Conservation (phyloP, 768 basidiomycete species). For the Crepidotus variabilis region DNA sequence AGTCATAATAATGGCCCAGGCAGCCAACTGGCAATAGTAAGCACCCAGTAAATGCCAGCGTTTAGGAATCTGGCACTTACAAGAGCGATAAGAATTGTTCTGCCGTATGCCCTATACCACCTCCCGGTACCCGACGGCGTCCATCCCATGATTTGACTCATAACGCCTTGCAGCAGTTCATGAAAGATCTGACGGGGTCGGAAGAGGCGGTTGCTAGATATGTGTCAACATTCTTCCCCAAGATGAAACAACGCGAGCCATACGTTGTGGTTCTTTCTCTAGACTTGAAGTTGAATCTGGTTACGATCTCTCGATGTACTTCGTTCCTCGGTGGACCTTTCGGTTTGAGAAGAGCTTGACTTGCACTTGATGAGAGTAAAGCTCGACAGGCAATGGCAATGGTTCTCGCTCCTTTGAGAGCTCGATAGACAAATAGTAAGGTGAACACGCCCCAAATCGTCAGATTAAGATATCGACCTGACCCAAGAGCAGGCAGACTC, state of each 20-base stretch:
- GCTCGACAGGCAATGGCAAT: constrained; percentile 15
- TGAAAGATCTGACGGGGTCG: constrained; percentile 23
- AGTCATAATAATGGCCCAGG: constrained; percentile 23
- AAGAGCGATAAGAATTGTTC: constrained; percentile 15
- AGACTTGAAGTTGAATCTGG: constrained; percentile 14
- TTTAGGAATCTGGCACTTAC: constrained; percentile 5
- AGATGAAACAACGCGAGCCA: background rate
- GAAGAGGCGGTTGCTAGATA: constrained; percentile 13
- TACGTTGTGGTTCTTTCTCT: constrained; percentile 12
- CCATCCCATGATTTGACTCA: constrained; percentile 19
- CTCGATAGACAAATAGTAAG: constrained; percentile 15
- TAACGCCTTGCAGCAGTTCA: constrained; percentile 18
- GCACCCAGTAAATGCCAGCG: no score
- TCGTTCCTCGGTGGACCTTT: constrained; percentile 17
- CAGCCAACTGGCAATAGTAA: constrained; percentile 11
- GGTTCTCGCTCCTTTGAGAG: constrained; percentile 13
- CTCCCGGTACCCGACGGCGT: constrained; percentile 16
- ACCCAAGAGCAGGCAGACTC: constrained; percentile 19
- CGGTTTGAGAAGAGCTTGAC: constrained; percentile 16
- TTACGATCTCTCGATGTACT: constrained; percentile 15
- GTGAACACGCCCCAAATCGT: constrained; percentile 17
- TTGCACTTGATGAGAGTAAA: constrained; percentile 15
- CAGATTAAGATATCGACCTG: constrained; percentile 18
- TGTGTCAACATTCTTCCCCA: no score
- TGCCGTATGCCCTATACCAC: constrained; percentile 19